These are phyloP conservation scores for Alternaria hordeiaustralica DNA, from an alignment of 2,329 filamentous ascomycete species.

Conservation along the genomic window DNA sequence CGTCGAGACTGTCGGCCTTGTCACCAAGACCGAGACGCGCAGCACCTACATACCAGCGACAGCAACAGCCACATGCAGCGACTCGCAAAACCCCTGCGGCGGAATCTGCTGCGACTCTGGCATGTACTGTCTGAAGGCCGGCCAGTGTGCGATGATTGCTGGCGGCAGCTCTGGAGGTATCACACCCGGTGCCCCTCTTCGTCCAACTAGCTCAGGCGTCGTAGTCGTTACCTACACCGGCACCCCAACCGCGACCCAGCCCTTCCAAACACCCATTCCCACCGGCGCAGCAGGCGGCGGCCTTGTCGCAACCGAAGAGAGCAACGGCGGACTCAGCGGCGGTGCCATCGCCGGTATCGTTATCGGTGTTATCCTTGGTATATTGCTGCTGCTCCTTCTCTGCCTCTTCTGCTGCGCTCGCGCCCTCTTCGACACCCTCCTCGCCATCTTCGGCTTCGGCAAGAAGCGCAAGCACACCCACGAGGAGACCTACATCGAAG, in stretches of 20 bases:
- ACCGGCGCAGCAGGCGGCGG: slow-evolving; percentile 57
- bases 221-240: slow-evolving; percentile 57
- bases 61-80: slow-evolving; percentile 52
- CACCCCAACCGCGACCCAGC: slow-evolving; percentile 54
- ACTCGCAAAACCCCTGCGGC: slow-evolving; percentile 67
- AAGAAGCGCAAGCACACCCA: slow-evolving; percentile 54
- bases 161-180: slow-evolving; percentile 57
- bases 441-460: slow-evolving; percentile 68
- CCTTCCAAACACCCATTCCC: slow-evolving; percentile 61
- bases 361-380: slow-evolving; percentile 72
- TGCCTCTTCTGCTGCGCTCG: slow-evolving; percentile 73
- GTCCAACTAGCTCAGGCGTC: slow-evolving; percentile 61
- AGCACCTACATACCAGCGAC: slow-evolving; percentile 48
- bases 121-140: slow-evolving; percentile 69
- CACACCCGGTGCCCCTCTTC: slow-evolving; percentile 58
- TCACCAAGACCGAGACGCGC: slow-evolving; percentile 62
- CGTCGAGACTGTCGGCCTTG: slow-evolving; percentile 59
- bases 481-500: slow-evolving; percentile 69
- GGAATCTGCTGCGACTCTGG: slow-evolving; percentile 72
- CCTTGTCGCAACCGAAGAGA: slow-evolving; percentile 34
- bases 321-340: slow-evolving; percentile 61
- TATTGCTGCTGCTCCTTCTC: slow-evolving; percentile 70
- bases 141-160: slow-evolving; percentile 62
- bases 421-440: slow-evolving; percentile 63
- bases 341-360: slow-evolving; percentile 84